Evolutionary conservation across 345 rosid species (phyloP).

Genomic region (Citrus maxima): DNA sequence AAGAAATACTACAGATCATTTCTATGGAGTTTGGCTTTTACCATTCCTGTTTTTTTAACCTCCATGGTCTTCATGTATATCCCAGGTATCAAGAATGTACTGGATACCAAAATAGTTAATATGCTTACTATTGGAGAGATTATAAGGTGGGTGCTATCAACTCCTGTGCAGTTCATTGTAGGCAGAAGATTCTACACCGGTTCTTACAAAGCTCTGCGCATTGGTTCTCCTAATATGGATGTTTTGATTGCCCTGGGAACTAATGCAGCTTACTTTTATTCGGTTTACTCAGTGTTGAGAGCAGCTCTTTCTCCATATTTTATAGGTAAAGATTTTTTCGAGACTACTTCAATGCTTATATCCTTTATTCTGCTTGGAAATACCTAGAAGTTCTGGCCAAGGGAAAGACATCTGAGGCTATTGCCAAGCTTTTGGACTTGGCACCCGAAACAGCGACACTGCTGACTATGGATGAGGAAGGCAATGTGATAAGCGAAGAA

Average conservation of each 20-base stretch:
- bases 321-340: conserved; percentile 77
- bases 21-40: conserved; percentile 82
- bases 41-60: conserved; percentile 71
- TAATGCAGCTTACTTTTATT: conserved; percentile 90
- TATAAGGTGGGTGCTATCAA: conserved; percentile 63
- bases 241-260: conserved; percentile 89
- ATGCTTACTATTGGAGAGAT: conserved; percentile 71
- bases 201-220: conserved; percentile 70
- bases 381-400: conserved; percentile 84
- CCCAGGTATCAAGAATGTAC: conserved; percentile 53
- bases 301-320: conserved; percentile 64
- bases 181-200: conserved; percentile 80
- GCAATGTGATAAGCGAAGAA: conserved; percentile 58
- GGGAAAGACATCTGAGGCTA: conserved; percentile 91
- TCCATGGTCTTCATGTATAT: conserved; percentile 87
- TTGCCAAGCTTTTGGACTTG: conserved; percentile 89
- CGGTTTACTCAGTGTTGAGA: conserved; percentile 70
- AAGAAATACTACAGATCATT: conserved; percentile 62
- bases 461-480: conserved; percentile 54
- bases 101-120: conserved; percentile 66
- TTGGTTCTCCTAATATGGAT: conserved; percentile 92
- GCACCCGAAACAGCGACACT: conserved; percentile 71
- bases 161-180: conserved; percentile 85
- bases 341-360: conserved; percentile 94
- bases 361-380: conserved; percentile 86